Base-by-base conservation (phyloP, 208 protist genomes). In the Crithidia expoeki region DNA sequence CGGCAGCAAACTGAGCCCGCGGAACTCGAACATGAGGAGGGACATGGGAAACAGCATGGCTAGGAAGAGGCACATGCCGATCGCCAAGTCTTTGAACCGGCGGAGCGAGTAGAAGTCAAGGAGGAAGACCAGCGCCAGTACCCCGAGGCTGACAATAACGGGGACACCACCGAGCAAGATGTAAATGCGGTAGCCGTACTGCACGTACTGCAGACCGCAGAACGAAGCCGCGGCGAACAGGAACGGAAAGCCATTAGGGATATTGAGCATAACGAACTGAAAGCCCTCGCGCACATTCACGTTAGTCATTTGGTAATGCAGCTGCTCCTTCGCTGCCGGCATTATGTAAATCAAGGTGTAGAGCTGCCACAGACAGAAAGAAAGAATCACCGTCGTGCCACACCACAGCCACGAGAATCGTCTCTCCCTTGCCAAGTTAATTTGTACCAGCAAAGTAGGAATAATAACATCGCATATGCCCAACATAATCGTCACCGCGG, bases 341-440 rank as follows among this genome's bases (percentile, higher is more conserved):
- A 81, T 80, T 69, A 94, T 84, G 72, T 79, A 81, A 3, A 80
- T 70, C 3, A 88, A 56, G 28, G 85, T 61, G 79, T 90, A 93
- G 30, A 81, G 58, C 59, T 95, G 90, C 87, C 90, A 95, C 1
- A 86, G 53, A 60, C 76, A 80, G 53, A 95, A 87, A 33, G 85
- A 86, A 27, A 87, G 51, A 47, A 93, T 83, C 17, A 87, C 72
- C 0, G 87, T 85, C 11, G 73, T 72, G 52, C 85, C 85, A 73
- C 90, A 95, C 83, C 83, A 88, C 27, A 90, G 51, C 90, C 90
- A 95, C 19, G 82, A 79, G 75, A 93, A 93, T 30, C 76, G 68
- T 32, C 82, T 30, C 59, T 63, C 28, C 12, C 83, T 71, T 14
- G 28, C 51, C 61, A 93, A 72, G 72, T 93, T 93, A 33, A 88